Base-by-base conservation (phyloP, 2,329 filamentous ascomycete species). In the Macroventuria anomochaeta region DNA sequence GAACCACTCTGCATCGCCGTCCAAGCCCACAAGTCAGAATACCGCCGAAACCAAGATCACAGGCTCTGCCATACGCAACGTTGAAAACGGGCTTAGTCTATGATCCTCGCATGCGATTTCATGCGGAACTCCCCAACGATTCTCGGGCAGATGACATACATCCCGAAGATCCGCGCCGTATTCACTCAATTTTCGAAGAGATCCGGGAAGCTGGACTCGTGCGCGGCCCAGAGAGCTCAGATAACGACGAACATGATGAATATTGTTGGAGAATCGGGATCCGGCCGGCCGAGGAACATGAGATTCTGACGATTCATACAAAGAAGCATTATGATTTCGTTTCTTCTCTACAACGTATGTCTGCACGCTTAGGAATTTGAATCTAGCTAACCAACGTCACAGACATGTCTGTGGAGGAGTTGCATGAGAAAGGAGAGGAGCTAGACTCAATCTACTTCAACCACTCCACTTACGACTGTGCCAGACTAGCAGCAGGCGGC, bases 61-160 rank as follows among this genome's bases (percentile, higher is more conserved):
- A 65, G n/a, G 62, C 61, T 7, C 61, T 74, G 2, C 65, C 67
- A 5, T 69, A 72, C 39, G 61, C 68, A 20, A 67, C 70, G 3
- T 65, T 61, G 23, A 72, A 63, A 55, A 80, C 79, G 7, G 80
- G 80, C 0, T 68, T 82, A 2, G 78, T 82, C 62, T 99, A 97
- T 71, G 95, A 99, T 77, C 87, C 91, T 52, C 86, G 93, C 26
- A 99, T 99, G 95, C 91, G 95, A 56, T 89, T 96, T 56, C 95
- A 99, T 72, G 90, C 92, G 48, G 96, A 97, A 70, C 79, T 81
- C 3, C 77, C 79, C 3, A 75, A 79, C 15, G 55, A 65, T 25
- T 63, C 61, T 47, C 58, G 67, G 0, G 82, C 83, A 1, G 84
- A 87, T 40, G 88, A 93, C 18, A 88, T 96, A 18, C 95, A 99